These are phyloP conservation scores for Apiospora malaysiana DNA, from an alignment of 2,329 filamentous ascomycete species.

Conservation along the genomic window DNA sequence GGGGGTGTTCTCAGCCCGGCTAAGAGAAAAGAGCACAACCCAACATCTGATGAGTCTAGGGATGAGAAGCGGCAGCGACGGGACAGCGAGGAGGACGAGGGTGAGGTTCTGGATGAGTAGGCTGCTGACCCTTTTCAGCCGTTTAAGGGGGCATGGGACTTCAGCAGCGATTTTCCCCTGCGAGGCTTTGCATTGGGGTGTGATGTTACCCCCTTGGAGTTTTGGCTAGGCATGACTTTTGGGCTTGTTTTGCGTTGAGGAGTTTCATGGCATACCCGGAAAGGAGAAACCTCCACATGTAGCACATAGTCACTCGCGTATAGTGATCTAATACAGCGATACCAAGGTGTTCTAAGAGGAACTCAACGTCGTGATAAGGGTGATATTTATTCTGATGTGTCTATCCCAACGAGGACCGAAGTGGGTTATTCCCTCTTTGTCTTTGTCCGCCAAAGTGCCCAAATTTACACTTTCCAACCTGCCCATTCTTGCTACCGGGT, in stretches of 20 bases:
- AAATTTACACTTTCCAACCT: neutral
- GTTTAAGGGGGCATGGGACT: neutral
- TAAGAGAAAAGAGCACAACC: conserved; percentile 51
- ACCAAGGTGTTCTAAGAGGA: neutral
- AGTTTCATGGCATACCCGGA: conserved; percentile 18
- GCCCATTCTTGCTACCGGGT: neutral
- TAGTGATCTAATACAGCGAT: conserved; percentile 6
- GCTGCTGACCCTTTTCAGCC: too few species aligned
- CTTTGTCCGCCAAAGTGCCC: neutral
- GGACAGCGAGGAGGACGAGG: conserved; percentile 52
- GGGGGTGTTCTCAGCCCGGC: conserved; percentile 43
- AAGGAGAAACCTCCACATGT: conserved; percentile 1
- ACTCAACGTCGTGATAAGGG: too few species aligned
- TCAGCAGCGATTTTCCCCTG: neutral
- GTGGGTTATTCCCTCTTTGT: neutral
- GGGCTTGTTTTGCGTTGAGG: conserved; percentile 2
- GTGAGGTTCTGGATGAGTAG: conserved; percentile 47
- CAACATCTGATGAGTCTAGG: conserved; percentile 41
- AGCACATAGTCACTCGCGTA: conserved; percentile 10
- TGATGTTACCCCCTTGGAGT: conserved; percentile 11
- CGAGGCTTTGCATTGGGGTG: conserved; percentile 7
- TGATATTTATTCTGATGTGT: neutral
- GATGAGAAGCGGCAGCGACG: conserved; percentile 52
- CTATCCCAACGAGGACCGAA: neutral
- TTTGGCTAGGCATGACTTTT: conserved; percentile 10